Percentiles rank a stretch among this genome's conserved stretches.
Conservation (phyloP, 2,329 filamentous ascomycete species). For the Didymella segeticola region DNA sequence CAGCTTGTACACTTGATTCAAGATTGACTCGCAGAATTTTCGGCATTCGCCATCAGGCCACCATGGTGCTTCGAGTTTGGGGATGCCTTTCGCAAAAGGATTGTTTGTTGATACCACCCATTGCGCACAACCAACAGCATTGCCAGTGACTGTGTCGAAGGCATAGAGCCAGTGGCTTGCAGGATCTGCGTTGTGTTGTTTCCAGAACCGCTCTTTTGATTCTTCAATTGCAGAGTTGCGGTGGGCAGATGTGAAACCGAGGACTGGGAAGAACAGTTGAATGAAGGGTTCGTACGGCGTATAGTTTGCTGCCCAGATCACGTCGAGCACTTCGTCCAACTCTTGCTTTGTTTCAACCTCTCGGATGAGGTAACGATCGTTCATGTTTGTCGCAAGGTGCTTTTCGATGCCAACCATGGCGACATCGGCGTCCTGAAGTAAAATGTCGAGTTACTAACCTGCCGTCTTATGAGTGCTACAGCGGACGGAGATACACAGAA, state of each 20-base stretch:
- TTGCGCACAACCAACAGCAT: constrained; percentile 40
- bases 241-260: constrained; percentile 35
- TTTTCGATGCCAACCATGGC: constrained; percentile 30
- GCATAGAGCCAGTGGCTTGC: constrained; percentile 46
- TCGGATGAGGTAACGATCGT: constrained; percentile 33
- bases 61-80: constrained; percentile 40
- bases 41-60: constrained; percentile 45
- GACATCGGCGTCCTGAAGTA: constrained; percentile 26
- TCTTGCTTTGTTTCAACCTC: constrained; percentile 37
- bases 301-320: constrained; percentile 47
- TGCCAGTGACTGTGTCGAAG: constrained; percentile 28
- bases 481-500: constrained; percentile 36
- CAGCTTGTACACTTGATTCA: constrained; percentile 43
- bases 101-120: constrained; percentile 40
- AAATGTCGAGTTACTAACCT: constrained; percentile 16
- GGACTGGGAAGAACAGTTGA: constrained; percentile 44
- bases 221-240: constrained; percentile 36
- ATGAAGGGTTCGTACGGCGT: constrained; percentile 45
- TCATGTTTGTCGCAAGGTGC: constrained; percentile 22
- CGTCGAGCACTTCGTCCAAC: constrained; percentile 39
- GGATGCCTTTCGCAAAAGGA: constrained; percentile 39
- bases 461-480: constrained; percentile 28
- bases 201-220: constrained; percentile 43
- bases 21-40: constrained; percentile 42
- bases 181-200: constrained; percentile 31